These are phyloP conservation scores for Penicillium verhagenii DNA, from an alignment of 495 filamentous ascomycete genomes.

Conservation along the genomic window DNA sequence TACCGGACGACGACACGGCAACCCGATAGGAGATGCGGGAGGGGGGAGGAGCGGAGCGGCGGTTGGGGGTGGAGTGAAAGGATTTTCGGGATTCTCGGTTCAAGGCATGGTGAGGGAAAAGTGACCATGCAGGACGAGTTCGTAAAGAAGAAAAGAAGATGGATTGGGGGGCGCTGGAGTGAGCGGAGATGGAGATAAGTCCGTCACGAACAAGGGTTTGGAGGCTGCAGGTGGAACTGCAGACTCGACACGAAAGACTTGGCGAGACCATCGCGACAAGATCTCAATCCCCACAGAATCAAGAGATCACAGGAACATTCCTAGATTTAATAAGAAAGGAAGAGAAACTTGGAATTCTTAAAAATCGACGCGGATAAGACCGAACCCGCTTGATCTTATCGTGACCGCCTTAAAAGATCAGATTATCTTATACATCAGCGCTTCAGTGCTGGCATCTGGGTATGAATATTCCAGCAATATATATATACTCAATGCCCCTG, in stretches of 20 bases:
- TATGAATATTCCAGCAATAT: too few species aligned
- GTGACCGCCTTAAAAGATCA: conserved; percentile 2
- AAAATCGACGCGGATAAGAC: conserved; percentile 26
- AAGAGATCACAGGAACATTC: conserved; percentile 5
- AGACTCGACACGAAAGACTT: conserved; percentile 35
- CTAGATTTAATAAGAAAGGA: conserved; percentile 2
- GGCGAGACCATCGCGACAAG: conserved; percentile 30
- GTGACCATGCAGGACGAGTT: conserved; percentile 8
- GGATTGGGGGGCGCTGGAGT: background rate
- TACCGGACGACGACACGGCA: conserved; percentile 67
- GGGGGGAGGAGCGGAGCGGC: conserved; percentile 12
- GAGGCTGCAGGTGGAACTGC: conserved; percentile 42
- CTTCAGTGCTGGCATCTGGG: too few species aligned
- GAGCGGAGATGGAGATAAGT: conserved; percentile 12
- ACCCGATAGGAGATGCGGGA: conserved; percentile 46
- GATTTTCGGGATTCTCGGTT: conserved; percentile 11
- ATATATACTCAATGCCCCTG: too few species aligned
- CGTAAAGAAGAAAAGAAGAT: conserved; percentile 5
- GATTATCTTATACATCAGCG: background rate
- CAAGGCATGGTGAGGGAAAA: conserved; percentile 2
- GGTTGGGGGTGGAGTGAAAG: conserved; percentile 31
- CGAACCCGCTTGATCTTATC: conserved; percentile 11
- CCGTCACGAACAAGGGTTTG: conserved; percentile 28
- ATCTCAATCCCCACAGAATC: conserved; percentile 7
- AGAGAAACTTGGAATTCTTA: conserved; percentile 3